These are phyloP conservation scores for Rusavskia elegans DNA, from an alignment of 495 filamentous ascomycete genomes.

Conservation along the genomic window DNA sequence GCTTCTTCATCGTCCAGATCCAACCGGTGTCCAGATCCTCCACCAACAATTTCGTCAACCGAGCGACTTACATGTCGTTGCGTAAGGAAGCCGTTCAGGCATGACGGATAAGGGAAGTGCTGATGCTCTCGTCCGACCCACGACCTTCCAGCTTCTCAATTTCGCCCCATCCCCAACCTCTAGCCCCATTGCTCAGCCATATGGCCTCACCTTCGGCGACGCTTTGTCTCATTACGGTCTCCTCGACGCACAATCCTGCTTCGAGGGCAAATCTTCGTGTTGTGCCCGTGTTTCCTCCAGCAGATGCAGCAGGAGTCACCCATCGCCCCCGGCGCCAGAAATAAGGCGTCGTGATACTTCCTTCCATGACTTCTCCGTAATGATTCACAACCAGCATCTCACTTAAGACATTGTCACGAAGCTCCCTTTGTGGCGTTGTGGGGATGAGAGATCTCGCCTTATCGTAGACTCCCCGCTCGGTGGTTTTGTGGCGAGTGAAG, in stretches of 20 bases:
- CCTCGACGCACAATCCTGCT: constrained; percentile 44
- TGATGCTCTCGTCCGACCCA: neutral
- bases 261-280: constrained; percentile 66
- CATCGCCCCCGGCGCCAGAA: constrained; percentile 52
- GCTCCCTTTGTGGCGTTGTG: neutral
- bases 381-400: constrained; percentile 46
- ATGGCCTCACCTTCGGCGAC: constrained; percentile 59
- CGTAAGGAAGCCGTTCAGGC: no score
- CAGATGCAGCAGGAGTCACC: constrained; percentile 40
- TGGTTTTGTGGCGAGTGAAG: constrained; percentile 67
- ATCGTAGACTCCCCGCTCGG: constrained; percentile 46
- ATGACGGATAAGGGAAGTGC: no score
- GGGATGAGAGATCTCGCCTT: constrained; percentile 31
- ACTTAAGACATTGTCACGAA: neutral
- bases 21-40: no score
- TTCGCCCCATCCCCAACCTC: constrained; percentile 48
- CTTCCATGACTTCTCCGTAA: constrained; percentile 65
- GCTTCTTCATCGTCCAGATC: no score
- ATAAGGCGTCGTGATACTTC: constrained; percentile 65
- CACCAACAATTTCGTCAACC: no score
- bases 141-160: constrained; percentile 7
- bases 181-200: constrained; percentile 75
- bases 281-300: constrained; percentile 68
- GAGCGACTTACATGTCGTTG: no score
- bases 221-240: constrained; percentile 32